Base-by-base conservation (phyloP, 345 rosid genomes). In the Eucalyptus cladocalyx region DNA sequence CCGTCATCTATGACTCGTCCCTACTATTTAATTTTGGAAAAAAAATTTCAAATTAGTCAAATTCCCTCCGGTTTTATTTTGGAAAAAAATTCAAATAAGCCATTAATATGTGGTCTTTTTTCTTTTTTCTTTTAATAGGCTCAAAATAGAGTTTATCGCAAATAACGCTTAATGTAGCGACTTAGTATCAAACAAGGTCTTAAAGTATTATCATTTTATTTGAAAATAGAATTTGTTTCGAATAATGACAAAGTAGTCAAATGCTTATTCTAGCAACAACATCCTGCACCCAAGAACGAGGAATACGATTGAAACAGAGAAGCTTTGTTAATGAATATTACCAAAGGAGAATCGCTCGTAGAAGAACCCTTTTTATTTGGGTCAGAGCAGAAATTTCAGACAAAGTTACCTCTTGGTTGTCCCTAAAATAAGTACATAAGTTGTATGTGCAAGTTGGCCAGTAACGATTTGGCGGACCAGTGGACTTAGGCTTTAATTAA, bases 221-320 rank as follows among this genome's bases (percentile, higher is more conserved):
- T 24, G 0, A 56, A 56, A 56, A 5, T 23, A 1, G 0, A 1
- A 24, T 6, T 24, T 24, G 30, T 56, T 56, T 56, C 0, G 0
- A 24, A 24, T 56, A 24, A 56, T 23, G 3, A 0, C 6, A 26
- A 53, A 21, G 0, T 19, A 53, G 10, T 53, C 58, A 4, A 4
- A 17, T 65, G 40, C 40, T 65, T 65, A 65, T 65, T 15, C 10
- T 17, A 17, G 34, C 21, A 17, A 15, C 21, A 7, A n/a, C 11
- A n/a, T n/a, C 21, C 3, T n/a, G 11, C 10, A n/a, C 34, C 11
- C 37, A 32, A 67, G 40, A 67, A 32, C 1, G 6, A 67, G 2
- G 6, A 0, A 32, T 17, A 8, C 0, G 23, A 17, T 67, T 5
- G 32, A 67, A 32, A 32, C 10, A 67, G 18, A 17, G 6, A 67